These are phyloP conservation scores for Flaveria linearis DNA, from an alignment of 129 eudicot genomes.

Conservation along the genomic window DNA sequence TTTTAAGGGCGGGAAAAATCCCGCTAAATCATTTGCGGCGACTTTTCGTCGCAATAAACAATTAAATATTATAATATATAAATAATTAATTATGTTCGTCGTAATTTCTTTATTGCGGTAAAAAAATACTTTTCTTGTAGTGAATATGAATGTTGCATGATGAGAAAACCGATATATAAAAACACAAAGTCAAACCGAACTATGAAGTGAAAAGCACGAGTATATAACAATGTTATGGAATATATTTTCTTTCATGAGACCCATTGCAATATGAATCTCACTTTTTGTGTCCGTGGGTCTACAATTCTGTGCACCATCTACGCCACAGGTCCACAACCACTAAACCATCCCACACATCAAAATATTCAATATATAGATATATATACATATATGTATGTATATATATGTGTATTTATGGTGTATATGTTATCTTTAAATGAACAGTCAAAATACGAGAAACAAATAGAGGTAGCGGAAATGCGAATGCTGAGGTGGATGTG, in stretches of 20 bases:
- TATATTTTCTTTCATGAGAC: constrained; percentile 4
- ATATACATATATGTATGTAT: not conserved
- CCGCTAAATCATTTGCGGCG: too few species aligned
- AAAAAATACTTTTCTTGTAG: too few species aligned
- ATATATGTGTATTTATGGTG: not conserved
- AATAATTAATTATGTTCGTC: too few species aligned
- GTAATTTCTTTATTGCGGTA: too few species aligned
- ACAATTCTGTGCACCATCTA: constrained; percentile 9
- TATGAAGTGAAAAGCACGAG: constrained; percentile 17
- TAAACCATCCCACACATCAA: not conserved
- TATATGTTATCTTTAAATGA: too few species aligned
- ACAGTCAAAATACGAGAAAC: too few species aligned
- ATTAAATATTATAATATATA: too few species aligned
- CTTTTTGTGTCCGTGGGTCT: constrained; percentile 26
- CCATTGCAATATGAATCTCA: constrained; percentile 22
- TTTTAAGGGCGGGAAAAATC: too few species aligned
- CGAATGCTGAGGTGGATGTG: too few species aligned
- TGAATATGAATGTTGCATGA: not conserved
- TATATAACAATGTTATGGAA: constrained; percentile 13
- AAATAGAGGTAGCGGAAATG: too few species aligned
- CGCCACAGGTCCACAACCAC: constrained; percentile 23
- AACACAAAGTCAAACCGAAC: constrained; percentile 14
- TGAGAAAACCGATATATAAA: not conserved
- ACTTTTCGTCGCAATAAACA: too few species aligned
- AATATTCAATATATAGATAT: not conserved